phyloP scores from a whole-genome alignment of 257 asterid species.

The Solanum pennellii region DNA sequence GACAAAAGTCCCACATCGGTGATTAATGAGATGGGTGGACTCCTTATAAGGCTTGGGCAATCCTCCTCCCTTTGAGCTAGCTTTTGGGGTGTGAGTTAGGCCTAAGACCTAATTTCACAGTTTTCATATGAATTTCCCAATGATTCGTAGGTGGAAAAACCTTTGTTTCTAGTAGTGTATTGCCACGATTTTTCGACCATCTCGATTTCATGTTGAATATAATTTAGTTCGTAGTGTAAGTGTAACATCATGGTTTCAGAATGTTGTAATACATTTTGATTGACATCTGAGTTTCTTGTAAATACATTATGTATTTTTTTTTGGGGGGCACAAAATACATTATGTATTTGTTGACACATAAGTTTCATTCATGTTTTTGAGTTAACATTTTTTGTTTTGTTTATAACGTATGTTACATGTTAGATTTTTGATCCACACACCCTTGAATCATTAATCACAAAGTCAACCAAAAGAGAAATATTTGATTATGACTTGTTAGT shows the following conservation, averaged over 20 bases:
- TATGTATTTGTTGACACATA: not conserved
- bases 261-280: not conserved
- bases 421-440: not conserved
- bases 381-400: not conserved
- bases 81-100: too few species aligned
- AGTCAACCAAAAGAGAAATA: too few species aligned
- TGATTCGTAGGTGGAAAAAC: not conserved
- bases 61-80: too few species aligned
- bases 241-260: not conserved
- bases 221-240: too few species aligned
- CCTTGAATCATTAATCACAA: not conserved
- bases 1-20: too few species aligned
- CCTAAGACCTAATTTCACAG: too few species aligned
- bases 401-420: not conserved
- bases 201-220: not conserved
- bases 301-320: not conserved
- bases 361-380: not conserved
- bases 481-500: not conserved
- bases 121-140: not conserved
- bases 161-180: not conserved
- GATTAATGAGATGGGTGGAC: too few species aligned
- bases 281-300: not conserved
- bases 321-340: too few species aligned
- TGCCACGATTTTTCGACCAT: too few species aligned
- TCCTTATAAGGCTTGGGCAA: too few species aligned